Evolutionary conservation across 2,329 filamentous ascomycete species (phyloP).

Genomic region (Stagonosporopsis chrysanthemi): DNA sequence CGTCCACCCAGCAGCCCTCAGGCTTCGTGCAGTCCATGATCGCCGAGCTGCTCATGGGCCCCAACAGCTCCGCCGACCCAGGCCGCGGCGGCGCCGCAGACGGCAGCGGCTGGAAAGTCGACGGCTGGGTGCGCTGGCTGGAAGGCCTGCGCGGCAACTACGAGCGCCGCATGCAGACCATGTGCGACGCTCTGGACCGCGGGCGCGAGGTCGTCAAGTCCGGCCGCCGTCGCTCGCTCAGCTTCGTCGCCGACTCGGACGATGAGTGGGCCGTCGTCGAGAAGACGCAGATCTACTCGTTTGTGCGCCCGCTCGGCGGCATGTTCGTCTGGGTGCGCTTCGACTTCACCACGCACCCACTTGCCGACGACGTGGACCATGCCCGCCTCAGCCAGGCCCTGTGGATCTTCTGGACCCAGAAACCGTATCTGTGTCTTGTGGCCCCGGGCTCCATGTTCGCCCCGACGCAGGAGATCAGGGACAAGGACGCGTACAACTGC

Average conservation of each 20-base stretch:
- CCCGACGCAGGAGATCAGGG: conserved; percentile 66
- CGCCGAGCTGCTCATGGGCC: conserved; percentile 77
- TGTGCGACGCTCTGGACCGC: conserved; percentile 77
- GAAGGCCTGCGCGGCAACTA: conserved; percentile 83
- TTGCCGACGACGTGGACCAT: conserved; percentile 64
- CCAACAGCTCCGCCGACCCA: conserved; percentile 63
- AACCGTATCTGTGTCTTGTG: conserved; percentile 74
- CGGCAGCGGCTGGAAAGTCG: conserved; percentile 75
- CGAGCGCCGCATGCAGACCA: conserved; percentile 81
- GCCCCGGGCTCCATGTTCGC: conserved; percentile 78
- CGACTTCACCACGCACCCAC: conserved; percentile 75
- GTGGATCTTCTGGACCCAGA: conserved; percentile 73
- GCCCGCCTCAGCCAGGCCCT: conserved; percentile 69
- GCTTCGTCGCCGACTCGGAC: conserved; percentile 48
- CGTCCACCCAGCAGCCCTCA: conserved; percentile 81
- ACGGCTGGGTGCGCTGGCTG: conserved; percentile 92
- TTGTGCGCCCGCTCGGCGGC: conserved; percentile 81
- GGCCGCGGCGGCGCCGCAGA: conserved; percentile 56
- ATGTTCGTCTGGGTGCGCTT: conserved; percentile 91
- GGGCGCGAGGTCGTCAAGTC: conserved; percentile 71
- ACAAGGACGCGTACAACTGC: conserved; percentile 71
- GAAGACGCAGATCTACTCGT: conserved; percentile 77
- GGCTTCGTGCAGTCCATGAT: conserved; percentile 89
- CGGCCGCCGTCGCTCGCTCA: conserved; percentile 54
- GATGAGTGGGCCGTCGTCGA: conserved; percentile 77